Evolutionary conservation across 257 asterid genomes (phyloP).

Genomic region (Eucommia ulmoides): DNA sequence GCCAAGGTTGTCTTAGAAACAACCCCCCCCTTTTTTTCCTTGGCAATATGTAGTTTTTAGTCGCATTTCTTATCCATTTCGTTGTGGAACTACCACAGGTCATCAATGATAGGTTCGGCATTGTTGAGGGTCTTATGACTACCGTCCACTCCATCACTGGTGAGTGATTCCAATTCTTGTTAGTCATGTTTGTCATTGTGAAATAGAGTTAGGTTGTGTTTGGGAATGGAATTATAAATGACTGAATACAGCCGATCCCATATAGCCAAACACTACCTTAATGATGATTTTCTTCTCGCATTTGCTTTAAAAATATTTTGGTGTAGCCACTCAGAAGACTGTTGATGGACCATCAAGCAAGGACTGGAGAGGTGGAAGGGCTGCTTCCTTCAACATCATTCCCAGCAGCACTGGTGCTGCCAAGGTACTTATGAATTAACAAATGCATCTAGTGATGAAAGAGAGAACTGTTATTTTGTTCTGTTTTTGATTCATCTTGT

Average conservation of each 20-base stretch:
- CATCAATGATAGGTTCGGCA: constrained; percentile 63
- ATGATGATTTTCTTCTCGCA: too few species aligned
- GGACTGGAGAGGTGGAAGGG: constrained; percentile 90
- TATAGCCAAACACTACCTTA: too few species aligned
- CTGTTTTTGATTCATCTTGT: too few species aligned
- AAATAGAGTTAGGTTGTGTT: too few species aligned
- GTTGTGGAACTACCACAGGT: constrained; percentile 39
- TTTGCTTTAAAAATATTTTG: too few species aligned
- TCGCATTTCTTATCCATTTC: too few species aligned
- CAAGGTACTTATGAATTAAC: constrained; percentile 43
- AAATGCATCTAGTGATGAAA: too few species aligned
- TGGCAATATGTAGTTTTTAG: background rate
- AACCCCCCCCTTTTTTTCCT: too few species aligned
- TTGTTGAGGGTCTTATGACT: constrained; percentile 81
- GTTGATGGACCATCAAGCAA: constrained; percentile 77
- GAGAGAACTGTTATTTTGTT: too few species aligned
- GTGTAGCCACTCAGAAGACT: constrained; percentile 55
- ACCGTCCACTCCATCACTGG: constrained; percentile 84
- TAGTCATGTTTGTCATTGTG: background rate
- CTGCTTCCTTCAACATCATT: constrained; percentile 88
- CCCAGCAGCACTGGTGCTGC: too few species aligned
- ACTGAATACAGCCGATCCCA: too few species aligned
- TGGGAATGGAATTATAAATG: too few species aligned
- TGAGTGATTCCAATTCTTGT: constrained; percentile 8
- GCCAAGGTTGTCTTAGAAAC: constrained; percentile 37